These are phyloP conservation scores for Alternaria conjuncta DNA, from an alignment of 2,329 filamentous ascomycete species.

Conservation along the genomic window DNA sequence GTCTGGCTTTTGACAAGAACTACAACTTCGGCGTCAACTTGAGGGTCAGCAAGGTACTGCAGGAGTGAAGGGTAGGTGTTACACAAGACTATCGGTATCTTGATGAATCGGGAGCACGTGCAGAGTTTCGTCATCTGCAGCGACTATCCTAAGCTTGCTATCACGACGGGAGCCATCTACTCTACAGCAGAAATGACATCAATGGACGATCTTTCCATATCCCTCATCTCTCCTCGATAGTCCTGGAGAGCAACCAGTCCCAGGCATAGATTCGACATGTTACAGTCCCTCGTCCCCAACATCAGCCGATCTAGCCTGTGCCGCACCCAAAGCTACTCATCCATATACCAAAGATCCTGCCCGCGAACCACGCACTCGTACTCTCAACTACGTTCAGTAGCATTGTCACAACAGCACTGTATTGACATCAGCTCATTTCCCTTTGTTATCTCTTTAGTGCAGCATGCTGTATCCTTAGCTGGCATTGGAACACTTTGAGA, in stretches of 20 bases:
- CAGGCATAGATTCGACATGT: background rate
- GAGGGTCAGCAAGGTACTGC: constrained; percentile 7
- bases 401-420: background rate
- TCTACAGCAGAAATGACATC: background rate
- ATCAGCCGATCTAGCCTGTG: background rate
- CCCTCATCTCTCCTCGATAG: no score
- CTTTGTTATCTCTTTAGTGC: background rate
- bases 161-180: fast-evolving
- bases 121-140: background rate
- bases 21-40: constrained; percentile 12
- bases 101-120: background rate
- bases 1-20: constrained; percentile 14
- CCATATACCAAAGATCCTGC: no score
- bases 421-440: background rate
- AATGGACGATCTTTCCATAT: background rate
- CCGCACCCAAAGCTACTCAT: background rate
- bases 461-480: background rate
- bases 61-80: background rate
- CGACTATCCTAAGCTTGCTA: background rate
- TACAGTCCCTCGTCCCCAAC: background rate
- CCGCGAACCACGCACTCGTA: background rate
- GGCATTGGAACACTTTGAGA: background rate
- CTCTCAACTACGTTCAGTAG: background rate
- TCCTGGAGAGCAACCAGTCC: no score
- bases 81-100: no score